phyloP scores from a whole-genome alignment of 768 basidiomycete species.

The Dendrothele bispora region DNA sequence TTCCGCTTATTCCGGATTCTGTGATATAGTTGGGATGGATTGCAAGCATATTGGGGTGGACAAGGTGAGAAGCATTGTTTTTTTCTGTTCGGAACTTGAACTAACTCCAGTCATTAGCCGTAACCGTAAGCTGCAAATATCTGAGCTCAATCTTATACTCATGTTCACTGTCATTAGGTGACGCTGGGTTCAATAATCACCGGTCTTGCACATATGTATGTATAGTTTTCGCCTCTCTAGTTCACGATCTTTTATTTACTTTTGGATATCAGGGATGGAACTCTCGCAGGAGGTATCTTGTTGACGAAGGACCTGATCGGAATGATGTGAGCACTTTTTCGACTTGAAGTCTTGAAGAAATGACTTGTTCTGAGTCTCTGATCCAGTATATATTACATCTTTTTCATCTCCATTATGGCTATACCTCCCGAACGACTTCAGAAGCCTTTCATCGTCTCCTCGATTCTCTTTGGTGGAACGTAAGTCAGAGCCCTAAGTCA shows the following conservation, averaged over 20 bases:
- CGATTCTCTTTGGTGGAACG: constrained; percentile 14
- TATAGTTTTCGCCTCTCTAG: constrained; percentile 1
- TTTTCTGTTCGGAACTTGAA: no score
- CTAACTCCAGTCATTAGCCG: no score
- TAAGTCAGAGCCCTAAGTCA: no score
- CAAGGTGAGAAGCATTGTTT: constrained; percentile 12
- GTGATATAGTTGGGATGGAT: constrained; percentile 16
- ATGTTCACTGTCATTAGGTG: constrained; percentile 10
- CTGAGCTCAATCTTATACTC: no score
- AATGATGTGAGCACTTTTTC: constrained; percentile 11
- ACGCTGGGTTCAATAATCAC: constrained; percentile 14
- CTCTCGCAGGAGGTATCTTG: constrained; percentile 13
- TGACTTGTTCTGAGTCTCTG: background rate
- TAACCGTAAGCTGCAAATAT: no score
- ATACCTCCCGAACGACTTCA: constrained; percentile 17
- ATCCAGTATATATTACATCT: constrained; percentile 16
- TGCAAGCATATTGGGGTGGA: constrained; percentile 21
- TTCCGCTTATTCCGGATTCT: background rate
- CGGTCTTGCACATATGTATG: constrained; percentile 15
- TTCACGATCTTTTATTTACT: constrained; percentile 1
- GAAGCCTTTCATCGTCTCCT: constrained; percentile 14
- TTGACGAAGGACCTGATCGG: constrained; percentile 17
- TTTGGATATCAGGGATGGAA: constrained; percentile 10
- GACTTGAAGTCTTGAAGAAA: background rate
- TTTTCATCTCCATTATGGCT: constrained; percentile 14